Evolutionary conservation across 306 rosid species (phyloP).

Genomic region (Gastrolobium bilobum): DNA sequence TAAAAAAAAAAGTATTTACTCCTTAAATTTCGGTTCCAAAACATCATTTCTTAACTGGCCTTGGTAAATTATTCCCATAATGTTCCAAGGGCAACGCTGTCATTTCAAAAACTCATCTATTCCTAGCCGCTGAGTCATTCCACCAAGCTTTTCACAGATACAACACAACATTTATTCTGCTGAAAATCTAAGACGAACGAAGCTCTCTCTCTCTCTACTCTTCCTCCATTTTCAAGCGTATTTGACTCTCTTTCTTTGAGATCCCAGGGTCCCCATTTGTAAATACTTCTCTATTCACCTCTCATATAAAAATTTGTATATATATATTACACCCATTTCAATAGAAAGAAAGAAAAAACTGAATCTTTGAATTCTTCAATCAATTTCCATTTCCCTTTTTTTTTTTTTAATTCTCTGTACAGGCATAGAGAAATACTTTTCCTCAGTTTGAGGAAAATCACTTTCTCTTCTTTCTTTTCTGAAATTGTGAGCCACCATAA

Average conservation of each 20-base stretch:
- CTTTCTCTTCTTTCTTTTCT: background rate
- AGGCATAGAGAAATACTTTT: constrained; percentile 34
- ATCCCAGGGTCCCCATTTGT: constrained; percentile 44
- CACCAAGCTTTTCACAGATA: constrained; percentile 1
- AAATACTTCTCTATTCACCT: constrained; percentile 43
- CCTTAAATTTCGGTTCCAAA: background rate
- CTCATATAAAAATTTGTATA: constrained; percentile 38
- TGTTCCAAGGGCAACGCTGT: constrained; percentile 40
- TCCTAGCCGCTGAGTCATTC: constrained; percentile 36
- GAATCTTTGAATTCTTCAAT: constrained; percentile 40
- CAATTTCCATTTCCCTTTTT: constrained; percentile 26
- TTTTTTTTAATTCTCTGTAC: constrained; percentile 2
- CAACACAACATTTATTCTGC: constrained; percentile 13
- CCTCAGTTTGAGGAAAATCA: constrained; percentile 4
- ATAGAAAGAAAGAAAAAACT: background rate
- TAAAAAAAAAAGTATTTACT: no score
- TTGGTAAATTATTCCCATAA: constrained; percentile 3
- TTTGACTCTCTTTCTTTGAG: constrained; percentile 59
- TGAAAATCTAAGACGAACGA: constrained; percentile 4
- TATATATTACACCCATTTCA: constrained; percentile 36
- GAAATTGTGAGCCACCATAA: constrained; percentile 15
- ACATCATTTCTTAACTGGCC: background rate
- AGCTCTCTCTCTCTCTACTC: constrained; percentile 46
- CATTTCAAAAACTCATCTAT: background rate
- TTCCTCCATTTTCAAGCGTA: constrained; percentile 47